Conservation (phyloP, 495 filamentous ascomycete species). For the Penicillium silybi region DNA sequence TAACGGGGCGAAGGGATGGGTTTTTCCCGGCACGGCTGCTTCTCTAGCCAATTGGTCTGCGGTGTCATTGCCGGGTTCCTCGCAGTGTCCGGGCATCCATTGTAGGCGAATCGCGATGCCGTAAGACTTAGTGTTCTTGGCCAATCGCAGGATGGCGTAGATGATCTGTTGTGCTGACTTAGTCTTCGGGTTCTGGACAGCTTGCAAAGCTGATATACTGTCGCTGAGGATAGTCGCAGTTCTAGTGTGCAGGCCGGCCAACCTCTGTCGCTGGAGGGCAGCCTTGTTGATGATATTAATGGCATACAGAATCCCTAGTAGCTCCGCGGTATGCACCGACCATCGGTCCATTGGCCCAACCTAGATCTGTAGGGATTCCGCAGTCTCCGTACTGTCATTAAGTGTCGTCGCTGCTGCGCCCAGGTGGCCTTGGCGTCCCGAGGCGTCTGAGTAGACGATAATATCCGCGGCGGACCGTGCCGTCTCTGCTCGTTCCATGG, state of each 20-base stretch:
- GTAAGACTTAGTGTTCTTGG: conserved; percentile 8
- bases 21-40: conserved; percentile 9
- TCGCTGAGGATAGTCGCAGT: conserved; percentile 10
- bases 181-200: conserved; percentile 11
- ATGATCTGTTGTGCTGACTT: conserved; percentile 19
- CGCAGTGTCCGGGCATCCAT: conserved; percentile 16
- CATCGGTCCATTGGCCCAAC: conserved; percentile 19
- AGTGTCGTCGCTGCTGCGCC: conserved; percentile 9
- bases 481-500: conserved; percentile 8
- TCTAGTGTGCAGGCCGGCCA: background rate
- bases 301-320: conserved; percentile 19
- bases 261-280: background rate
- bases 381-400: conserved; percentile 3
- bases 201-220: conserved; percentile 17
- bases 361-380: conserved; percentile 14
- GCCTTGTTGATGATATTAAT: conserved; percentile 14
- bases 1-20: conserved; percentile 15
- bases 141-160: conserved; percentile 16
- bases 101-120: conserved; percentile 14
- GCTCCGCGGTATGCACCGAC: conserved; percentile 22
- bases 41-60: conserved; percentile 10
- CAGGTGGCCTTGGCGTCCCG: conserved; percentile 13
- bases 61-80: conserved; percentile 9
- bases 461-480: conserved; percentile 1
- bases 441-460: conserved; percentile 20